These are phyloP conservation scores for Lippia alba DNA, from an alignment of 305 asterid species.

Conservation along the genomic window DNA sequence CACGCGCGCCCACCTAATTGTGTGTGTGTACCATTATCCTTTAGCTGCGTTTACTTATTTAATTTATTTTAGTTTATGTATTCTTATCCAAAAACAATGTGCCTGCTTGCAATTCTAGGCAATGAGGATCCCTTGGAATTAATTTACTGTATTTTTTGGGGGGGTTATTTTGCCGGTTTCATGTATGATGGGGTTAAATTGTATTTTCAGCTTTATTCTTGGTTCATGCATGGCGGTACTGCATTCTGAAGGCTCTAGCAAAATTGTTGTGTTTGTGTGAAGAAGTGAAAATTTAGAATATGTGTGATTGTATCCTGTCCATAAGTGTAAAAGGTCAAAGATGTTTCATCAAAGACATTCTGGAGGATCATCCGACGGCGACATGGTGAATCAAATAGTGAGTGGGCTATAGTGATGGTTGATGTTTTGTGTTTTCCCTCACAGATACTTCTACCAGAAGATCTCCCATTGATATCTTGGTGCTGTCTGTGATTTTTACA, in stretches of 20 bases:
- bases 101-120: too few species aligned
- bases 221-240: too few species aligned
- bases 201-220: too few species aligned
- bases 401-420: background rate
- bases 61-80: background rate
- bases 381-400: constrained; percentile 1
- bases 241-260: constrained; percentile 6
- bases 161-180: too few species aligned
- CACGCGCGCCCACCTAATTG: background rate
- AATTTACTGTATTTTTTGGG: too few species aligned
- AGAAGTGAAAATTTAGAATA: constrained; percentile 3
- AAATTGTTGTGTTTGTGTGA: background rate
- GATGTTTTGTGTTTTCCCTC: background rate
- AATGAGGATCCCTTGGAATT: too few species aligned
- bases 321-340: constrained; percentile 1
- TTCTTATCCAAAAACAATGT: background rate
- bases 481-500: too few species aligned
- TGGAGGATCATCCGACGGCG: background rate
- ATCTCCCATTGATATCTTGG: background rate
- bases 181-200: too few species aligned
- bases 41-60: background rate
- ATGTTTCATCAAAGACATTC: constrained; percentile 1
- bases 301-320: background rate
- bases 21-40: background rate
- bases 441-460: background rate